Conservation (phyloP, 495 filamentous ascomycete genomes). For the Talaromyces thailandensis region DNA sequence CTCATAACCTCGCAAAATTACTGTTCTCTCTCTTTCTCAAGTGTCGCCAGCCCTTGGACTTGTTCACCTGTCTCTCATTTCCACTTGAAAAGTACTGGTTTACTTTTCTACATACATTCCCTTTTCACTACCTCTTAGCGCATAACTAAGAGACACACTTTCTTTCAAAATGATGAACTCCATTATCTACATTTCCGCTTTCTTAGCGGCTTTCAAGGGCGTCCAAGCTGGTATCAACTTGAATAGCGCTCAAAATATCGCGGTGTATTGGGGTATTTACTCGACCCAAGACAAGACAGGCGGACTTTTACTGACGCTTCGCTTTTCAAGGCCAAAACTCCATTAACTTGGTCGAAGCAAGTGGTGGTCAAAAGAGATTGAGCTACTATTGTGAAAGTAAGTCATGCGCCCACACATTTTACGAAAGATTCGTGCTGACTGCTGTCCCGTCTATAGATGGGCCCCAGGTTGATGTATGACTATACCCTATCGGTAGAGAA, state of each 20-base stretch:
- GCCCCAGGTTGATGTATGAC: constrained; percentile 6
- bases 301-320: background rate
- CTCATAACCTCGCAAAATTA: background rate
- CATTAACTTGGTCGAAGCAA: background rate
- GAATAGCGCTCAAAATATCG: constrained; percentile 39
- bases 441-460: background rate
- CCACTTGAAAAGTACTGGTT: constrained; percentile 5
- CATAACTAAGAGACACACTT: background rate
- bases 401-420: background rate
- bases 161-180: constrained; percentile 5
- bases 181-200: constrained; percentile 3
- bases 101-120: constrained; percentile 3
- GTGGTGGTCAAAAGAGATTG: constrained; percentile 39
- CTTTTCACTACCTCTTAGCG: background rate
- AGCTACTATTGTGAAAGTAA: constrained; percentile 14
- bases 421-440: background rate
- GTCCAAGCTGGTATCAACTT: constrained; percentile 35
- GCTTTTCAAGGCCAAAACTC: constrained; percentile 6
- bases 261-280: constrained; percentile 61
- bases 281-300: background rate
- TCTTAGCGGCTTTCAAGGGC: constrained; percentile 7
- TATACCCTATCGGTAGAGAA: background rate
- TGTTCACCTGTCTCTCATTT: constrained; percentile 3
- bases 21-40: background rate
- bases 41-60: background rate